Evolutionary conservation across 129 eudicot genomes (phyloP), one percentile per base, ranked within the genome.

Genomic region (Artemisia annua): DNA sequence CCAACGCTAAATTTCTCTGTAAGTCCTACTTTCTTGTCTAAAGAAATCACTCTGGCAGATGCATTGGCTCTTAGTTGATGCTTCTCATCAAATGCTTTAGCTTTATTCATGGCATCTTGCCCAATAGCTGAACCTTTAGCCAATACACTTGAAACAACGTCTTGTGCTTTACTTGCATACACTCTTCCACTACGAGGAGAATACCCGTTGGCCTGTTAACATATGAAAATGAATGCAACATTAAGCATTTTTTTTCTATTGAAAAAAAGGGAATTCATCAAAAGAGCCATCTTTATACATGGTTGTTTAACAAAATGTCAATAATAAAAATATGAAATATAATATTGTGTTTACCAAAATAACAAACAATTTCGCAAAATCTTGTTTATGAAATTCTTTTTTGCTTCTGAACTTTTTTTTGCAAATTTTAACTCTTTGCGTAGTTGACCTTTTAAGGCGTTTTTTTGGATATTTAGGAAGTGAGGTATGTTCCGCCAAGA

Each of bases 51-150:
- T 64, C 83, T 83, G 3, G 96, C 99, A 63, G 99, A 83, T 75
- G 99, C 97, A 78, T 79, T 94, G 74, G 99, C 99, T 63, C 82
- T 88, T 66, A 94, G 81, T 49, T 75, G 85, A 77, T 94, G 99
- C 67, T 90, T 94, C 77, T 94, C 99, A 66, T 94, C 99, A 79
- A 94, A 94, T 67, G 99, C 97, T 71, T 79, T 90, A 68, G 97
- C 99, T 81, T 88, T 88, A 76, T 88, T 94, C 72, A 90, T 63
- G 28, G 97, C 99, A 78, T 94, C 99, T 79, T 94, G 97, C 68
- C 82, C 69, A 19, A 94, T 79, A 48, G 99, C 97, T 70, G 93
- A 90, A 70, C 99, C 96, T 85, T 94, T 94, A 35, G 97, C 99
- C 19, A 94, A 67, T 86, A 94, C 80, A 83, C 64, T 90, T 55